Percentiles rank a stretch among this genome's conserved stretches.
These are phyloP conservation scores for Trypanosoma lewisi DNA, from an alignment of 208 protist genomes.

Conservation along the genomic window DNA sequence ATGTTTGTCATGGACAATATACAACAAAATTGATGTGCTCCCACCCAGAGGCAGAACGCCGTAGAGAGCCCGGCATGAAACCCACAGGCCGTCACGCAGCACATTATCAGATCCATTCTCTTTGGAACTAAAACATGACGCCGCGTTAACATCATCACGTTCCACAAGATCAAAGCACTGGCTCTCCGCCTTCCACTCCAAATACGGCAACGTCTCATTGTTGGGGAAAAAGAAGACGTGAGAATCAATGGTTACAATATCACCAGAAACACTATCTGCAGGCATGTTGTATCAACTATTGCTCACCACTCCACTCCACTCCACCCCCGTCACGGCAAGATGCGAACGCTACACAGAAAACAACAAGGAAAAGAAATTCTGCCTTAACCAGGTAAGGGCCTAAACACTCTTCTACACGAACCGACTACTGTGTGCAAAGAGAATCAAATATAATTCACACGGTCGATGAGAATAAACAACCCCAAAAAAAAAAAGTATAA, in stretches of 20 bases:
- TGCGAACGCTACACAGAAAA: conserved; percentile 3
- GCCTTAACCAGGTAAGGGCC: too few species aligned
- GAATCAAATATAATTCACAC: too few species aligned
- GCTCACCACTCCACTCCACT: neutral
- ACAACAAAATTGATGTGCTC: conserved; percentile 54
- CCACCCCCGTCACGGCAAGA: neutral
- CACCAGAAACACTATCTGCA: conserved; percentile 7
- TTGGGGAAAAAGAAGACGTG: conserved; percentile 28
- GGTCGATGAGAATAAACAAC: too few species aligned
- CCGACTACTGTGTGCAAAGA: too few species aligned
- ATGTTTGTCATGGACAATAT: conserved; percentile 42
- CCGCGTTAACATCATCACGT: conserved; percentile 14
- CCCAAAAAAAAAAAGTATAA: too few species aligned
- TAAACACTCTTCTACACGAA: too few species aligned
- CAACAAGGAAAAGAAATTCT: conserved; percentile 10
- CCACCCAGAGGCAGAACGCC: conserved; percentile 67
- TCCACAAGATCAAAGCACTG: conserved; percentile 42
- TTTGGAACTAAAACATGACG: neutral
- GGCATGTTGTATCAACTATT: too few species aligned
- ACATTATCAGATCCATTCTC: conserved; percentile 1
- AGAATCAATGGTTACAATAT: conserved; percentile 10
- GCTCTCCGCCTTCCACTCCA: conserved; percentile 45
- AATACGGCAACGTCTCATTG: conserved; percentile 24
- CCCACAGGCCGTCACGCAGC: conserved; percentile 8
- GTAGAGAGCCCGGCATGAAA: conserved; percentile 63